Evolutionary conservation across 2,329 filamentous ascomycete species (phyloP).

Genomic region (Ophiostoma pallidulum): DNA sequence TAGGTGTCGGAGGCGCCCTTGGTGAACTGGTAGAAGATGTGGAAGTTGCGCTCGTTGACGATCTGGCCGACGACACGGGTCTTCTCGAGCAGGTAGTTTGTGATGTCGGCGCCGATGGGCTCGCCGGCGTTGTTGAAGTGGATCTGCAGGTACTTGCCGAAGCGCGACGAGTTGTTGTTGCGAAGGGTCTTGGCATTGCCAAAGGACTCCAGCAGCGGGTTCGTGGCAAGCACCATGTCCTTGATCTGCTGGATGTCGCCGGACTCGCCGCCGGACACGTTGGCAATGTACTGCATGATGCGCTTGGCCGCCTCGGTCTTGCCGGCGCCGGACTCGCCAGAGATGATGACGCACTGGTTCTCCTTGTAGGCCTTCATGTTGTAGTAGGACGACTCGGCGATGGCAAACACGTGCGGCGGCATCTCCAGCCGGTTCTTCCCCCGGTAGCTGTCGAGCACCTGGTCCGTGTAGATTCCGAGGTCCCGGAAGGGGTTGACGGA

Average conservation of each 20-base stretch:
- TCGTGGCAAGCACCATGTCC: slow-evolving; percentile 98
- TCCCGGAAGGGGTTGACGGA: slow-evolving; percentile 98
- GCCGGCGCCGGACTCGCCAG: slow-evolving; percentile 92
- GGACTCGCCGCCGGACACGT: slow-evolving; percentile 67
- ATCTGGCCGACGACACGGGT: slow-evolving; percentile 93
- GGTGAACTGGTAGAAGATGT: slow-evolving; percentile 98
- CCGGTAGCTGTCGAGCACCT: slow-evolving; percentile 85
- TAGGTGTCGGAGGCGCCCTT: slow-evolving; percentile 87
- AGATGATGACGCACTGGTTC: slow-evolving; percentile 99
- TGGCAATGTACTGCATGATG: slow-evolving; percentile 99
- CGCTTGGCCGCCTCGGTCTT: slow-evolving; percentile 98
- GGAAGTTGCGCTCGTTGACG: slow-evolving; percentile 90
- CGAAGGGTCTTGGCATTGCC: slow-evolving; percentile 96
- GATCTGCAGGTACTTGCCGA: slow-evolving; percentile 96
- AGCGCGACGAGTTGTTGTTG: slow-evolving; percentile 98
- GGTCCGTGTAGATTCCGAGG: slow-evolving; percentile 93
- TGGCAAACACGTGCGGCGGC: slow-evolving; percentile 93
- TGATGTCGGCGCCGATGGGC: slow-evolving; percentile 92
- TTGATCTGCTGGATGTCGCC: slow-evolving; percentile 93
- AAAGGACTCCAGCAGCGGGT: slow-evolving; percentile 92
- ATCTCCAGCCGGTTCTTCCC: slow-evolving; percentile 95
- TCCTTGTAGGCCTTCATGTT: slow-evolving; percentile 99
- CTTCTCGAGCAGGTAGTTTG: slow-evolving; percentile 96
- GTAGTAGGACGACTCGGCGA: slow-evolving; percentile 94
- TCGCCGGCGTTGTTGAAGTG: slow-evolving; percentile 90